Percentiles rank a stretch among this genome's conserved stretches.
Evolutionary conservation across 768 basidiomycete species (phyloP).

Genomic region (Kwoniella shandongensis): DNA sequence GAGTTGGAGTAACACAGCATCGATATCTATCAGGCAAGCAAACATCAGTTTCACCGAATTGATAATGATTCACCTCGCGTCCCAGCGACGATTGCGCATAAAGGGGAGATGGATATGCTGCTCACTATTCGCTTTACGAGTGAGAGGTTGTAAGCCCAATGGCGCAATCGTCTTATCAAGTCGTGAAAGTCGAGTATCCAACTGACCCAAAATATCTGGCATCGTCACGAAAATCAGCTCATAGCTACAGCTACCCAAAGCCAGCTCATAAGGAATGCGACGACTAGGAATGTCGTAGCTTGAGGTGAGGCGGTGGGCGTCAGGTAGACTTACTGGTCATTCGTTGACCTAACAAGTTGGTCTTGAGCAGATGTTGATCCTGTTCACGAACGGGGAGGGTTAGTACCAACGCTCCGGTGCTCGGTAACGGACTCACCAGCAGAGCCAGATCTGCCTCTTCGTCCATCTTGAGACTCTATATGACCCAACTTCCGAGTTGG

Average conservation of each 20-base stretch:
- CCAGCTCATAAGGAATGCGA: no score
- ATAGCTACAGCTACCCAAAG: no score
- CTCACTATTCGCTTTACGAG: constrained; percentile 48
- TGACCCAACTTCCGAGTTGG: background rate
- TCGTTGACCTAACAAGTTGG: constrained; percentile 49
- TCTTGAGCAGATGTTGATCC: constrained; percentile 53
- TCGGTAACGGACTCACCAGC: constrained; percentile 36
- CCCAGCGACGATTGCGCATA: no score
- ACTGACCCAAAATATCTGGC: constrained; percentile 45
- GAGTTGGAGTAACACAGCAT: constrained; percentile 23
- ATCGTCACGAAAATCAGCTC: background rate
- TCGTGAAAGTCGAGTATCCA: constrained; percentile 47
- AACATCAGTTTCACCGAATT: no score
- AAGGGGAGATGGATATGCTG: no score
- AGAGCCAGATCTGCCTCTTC: constrained; percentile 51
- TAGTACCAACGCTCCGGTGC: no score
- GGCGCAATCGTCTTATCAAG: constrained; percentile 52
- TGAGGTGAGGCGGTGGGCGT: no score
- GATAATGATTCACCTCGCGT: background rate
- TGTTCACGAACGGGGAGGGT: constrained; percentile 12
- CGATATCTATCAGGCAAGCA: constrained; percentile 34
- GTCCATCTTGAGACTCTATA: constrained; percentile 50
- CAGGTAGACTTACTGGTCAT: constrained; percentile 44
- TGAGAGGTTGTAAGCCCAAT: constrained; percentile 47
- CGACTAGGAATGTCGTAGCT: no score